These are phyloP conservation scores for Amanita rubescens DNA, from an alignment of 768 basidiomycete genomes.

Conservation along the genomic window DNA sequence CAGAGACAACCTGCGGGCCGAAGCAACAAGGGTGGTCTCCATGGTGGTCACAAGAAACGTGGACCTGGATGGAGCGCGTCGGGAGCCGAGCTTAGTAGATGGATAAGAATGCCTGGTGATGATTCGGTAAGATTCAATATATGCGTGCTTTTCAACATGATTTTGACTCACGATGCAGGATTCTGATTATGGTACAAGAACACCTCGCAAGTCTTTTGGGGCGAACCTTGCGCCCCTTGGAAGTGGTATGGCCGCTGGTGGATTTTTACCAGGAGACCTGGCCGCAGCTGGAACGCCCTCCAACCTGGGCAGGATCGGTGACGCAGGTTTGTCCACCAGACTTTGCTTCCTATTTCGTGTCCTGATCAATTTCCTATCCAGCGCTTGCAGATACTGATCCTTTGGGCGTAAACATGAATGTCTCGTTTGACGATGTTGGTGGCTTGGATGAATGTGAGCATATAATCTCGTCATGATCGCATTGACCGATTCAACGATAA, in stretches of 20 bases:
- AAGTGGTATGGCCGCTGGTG: conserved; percentile 45
- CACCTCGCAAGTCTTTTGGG: conserved; percentile 62
- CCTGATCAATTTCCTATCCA: conserved; percentile 22
- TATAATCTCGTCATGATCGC: not conserved
- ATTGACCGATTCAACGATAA: not conserved
- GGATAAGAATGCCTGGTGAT: conserved; percentile 68
- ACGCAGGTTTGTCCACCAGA: conserved; percentile 44
- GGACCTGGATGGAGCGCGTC: conserved; percentile 72
- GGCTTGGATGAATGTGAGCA: conserved; percentile 82
- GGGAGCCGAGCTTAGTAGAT: conserved; percentile 69
- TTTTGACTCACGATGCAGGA: conserved; percentile 36
- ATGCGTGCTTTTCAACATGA: not conserved
- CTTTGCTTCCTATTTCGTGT: conserved; percentile 11
- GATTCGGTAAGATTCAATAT: conserved; percentile 49
- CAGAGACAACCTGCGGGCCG: conserved; percentile 27
- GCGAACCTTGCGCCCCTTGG: conserved; percentile 40
- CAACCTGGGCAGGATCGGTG: conserved; percentile 79
- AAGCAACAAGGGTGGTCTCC: conserved; percentile 22
- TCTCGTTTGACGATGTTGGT: conserved; percentile 95
- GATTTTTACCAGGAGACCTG: conserved; percentile 57
- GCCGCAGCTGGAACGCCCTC: conserved; percentile 75
- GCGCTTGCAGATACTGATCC: conserved; percentile 95
- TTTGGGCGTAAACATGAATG: conserved; percentile 84
- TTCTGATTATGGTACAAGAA: conserved; percentile 60
- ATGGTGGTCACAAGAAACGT: conserved; percentile 30